Evolutionary conservation across 2,329 filamentous ascomycete species (phyloP).

Genomic region (Celoporthe dispersa): DNA sequence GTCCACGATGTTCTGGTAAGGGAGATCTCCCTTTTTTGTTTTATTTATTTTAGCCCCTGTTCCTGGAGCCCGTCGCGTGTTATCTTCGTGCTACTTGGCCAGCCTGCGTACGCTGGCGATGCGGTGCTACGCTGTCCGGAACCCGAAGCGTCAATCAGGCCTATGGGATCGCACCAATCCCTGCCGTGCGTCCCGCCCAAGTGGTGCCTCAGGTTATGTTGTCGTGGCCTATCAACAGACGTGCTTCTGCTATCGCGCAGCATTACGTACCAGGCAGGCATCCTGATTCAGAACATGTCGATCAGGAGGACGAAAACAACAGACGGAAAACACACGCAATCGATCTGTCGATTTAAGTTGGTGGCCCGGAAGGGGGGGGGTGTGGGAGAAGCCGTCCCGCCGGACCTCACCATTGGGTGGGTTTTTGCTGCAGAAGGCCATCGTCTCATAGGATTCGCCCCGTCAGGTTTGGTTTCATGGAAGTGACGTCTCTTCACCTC

Average conservation of each 20-base stretch:
- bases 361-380: background rate
- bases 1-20: conserved; percentile 83
- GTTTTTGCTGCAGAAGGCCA: background rate
- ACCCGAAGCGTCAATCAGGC: conserved; percentile 21
- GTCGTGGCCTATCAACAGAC: conserved; percentile 3
- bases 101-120: conserved; percentile 28
- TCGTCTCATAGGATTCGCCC: background rate
- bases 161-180: conserved; percentile 25
- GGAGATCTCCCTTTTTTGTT: conserved; percentile 34
- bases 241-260: conserved; percentile 19
- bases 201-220: conserved; percentile 3
- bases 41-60: background rate
- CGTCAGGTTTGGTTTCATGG: background rate
- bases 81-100: conserved; percentile 27
- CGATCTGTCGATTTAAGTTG: background rate
- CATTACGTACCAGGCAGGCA: conserved; percentile 13
- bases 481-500: background rate
- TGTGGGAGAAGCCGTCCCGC: background rate
- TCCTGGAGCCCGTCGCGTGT: conserved; percentile 30
- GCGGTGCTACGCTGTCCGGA: conserved; percentile 21
- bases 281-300: conserved; percentile 15
- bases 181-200: conserved; percentile 12
- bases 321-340: background rate
- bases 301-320: background rate
- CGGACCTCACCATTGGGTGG: background rate